A percentile compares a stretch with the other conserved stretches of the same genome.
Conservation (phyloP, 768 basidiomycete genomes). For the Leucocoprinus leucothites region DNA sequence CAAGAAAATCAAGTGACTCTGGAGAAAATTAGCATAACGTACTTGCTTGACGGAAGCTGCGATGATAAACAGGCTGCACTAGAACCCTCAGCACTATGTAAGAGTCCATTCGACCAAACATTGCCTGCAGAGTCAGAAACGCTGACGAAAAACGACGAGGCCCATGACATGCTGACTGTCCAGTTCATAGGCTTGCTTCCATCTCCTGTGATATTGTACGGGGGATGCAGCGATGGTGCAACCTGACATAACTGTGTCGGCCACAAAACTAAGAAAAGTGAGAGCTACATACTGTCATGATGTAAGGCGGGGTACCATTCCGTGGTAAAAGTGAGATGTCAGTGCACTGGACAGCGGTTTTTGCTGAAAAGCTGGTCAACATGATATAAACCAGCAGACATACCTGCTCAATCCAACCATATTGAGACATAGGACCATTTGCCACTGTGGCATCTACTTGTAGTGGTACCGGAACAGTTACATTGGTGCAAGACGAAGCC, state of each 20-base stretch:
- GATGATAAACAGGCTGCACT: slow-evolving; percentile 41
- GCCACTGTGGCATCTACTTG: slow-evolving; percentile 41
- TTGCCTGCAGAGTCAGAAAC: slow-evolving; percentile 48
- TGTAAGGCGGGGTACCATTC: slow-evolving; percentile 61
- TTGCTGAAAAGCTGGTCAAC: not conserved
- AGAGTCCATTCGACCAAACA: slow-evolving; percentile 54
- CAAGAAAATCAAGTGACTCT: not conserved
- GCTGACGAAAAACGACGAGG: slow-evolving; percentile 54
- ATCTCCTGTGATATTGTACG: slow-evolving; percentile 50
- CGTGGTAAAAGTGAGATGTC: slow-evolving; percentile 51
- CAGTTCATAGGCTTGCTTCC: slow-evolving; percentile 47
- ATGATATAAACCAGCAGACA: slow-evolving; percentile 7
- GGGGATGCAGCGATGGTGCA: slow-evolving; percentile 59
- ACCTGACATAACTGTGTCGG: slow-evolving; percentile 31
- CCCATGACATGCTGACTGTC: slow-evolving; percentile 54
- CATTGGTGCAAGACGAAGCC: slow-evolving; percentile 46
- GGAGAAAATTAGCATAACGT: not conserved
- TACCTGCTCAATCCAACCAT: slow-evolving; percentile 58
- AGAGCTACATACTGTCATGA: slow-evolving; percentile 41
- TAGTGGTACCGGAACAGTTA: slow-evolving; percentile 42
- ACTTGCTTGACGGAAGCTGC: slow-evolving; percentile 16
- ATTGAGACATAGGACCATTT: slow-evolving; percentile 52
- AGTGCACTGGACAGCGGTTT: slow-evolving; percentile 42
- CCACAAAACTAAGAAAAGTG: not conserved
- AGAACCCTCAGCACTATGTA: slow-evolving; percentile 48